Base-by-base conservation (phyloP, 2,329 filamentous ascomycete species). In the Hymenoscyphus salicellus region DNA sequence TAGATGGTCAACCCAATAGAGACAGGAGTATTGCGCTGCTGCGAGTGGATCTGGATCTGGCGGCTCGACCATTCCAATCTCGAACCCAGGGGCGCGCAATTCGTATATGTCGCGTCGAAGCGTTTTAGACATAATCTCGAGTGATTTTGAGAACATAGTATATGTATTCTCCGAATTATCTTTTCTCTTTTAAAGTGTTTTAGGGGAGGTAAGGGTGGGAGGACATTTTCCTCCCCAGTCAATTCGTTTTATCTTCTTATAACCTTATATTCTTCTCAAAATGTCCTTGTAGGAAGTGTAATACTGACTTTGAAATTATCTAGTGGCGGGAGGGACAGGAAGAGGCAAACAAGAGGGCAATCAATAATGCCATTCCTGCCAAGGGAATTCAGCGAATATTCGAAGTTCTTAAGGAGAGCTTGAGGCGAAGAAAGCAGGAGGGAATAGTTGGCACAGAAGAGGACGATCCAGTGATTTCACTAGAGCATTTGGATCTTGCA, bases 121-220 rank as follows among this genome's bases (percentile, higher is more conserved):
- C 23, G 26, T 52, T 30, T 28, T 46, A 23, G 38, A 60, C 23
- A 60, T 28, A 49, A 49, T 38, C 23, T 52, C 3, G 1, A 60
- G 58, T 38, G 23, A 60, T 38, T 38, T 38, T 30, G 38, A 60
- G 58, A 60, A 60, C 3, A 60, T 60, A 26, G 36, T 52, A 28
- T 60, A 49, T n/a, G n/a, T n/a, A n/a, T n/a, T n/a, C n/a, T n/a
- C n/a, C n/a, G n/a, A n/a, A n/a, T n/a, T n/a, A n/a, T n/a, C n/a
- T n/a, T n/a, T n/a, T n/a, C n/a, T n/a, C n/a, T n/a, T n/a, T n/a
- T n/a, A n/a, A n/a, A n/a, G n/a, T n/a, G n/a, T n/a, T n/a, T n/a
- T n/a, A n/a, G n/a, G n/a, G n/a, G n/a, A n/a, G n/a, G n/a, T n/a
- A n/a, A n/a, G n/a, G n/a, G n/a, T n/a, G n/a, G n/a, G n/a, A n/a